A percentile compares a stretch with the other conserved stretches of the same genome.
Evolutionary conservation across 305 asterid species (phyloP).

Genomic region (Rubia tinctorum): DNA sequence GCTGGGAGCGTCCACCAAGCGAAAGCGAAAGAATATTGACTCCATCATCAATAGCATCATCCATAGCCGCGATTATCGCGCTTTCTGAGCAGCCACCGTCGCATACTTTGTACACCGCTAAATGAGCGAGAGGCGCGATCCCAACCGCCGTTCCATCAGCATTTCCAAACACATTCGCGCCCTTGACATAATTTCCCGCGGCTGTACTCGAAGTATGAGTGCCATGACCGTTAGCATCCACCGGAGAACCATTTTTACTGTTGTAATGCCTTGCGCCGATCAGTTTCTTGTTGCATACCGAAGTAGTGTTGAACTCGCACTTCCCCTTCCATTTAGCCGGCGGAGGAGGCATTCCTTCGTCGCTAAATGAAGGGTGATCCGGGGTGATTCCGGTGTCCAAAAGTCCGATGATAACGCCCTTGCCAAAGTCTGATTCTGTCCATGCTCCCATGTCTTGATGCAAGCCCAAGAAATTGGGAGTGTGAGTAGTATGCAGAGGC

Average conservation of each 20-base stretch:
- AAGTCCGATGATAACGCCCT: slow-evolving; percentile 47
- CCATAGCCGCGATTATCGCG: slow-evolving; percentile 40
- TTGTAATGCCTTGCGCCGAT: slow-evolving; percentile 48
- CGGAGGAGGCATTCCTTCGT: slow-evolving; percentile 53
- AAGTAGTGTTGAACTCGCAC: slow-evolving; percentile 34
- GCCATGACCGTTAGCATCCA: slow-evolving; percentile 48
- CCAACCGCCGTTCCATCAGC: slow-evolving; percentile 60
- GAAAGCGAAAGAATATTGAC: slow-evolving; percentile 53
- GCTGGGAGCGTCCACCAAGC: slow-evolving; percentile 13
- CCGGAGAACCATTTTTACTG: slow-evolving; percentile 16
- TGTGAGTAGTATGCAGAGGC: slow-evolving; percentile 46
- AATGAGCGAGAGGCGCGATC: slow-evolving; percentile 50
- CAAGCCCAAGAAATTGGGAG: slow-evolving; percentile 49
- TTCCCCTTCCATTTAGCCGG: slow-evolving; percentile 63
- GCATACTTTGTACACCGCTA: slow-evolving; percentile 52
- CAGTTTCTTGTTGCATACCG: slow-evolving; percentile 50
- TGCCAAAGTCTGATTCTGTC: slow-evolving; percentile 39
- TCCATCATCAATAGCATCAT: slow-evolving; percentile 50
- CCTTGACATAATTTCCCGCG: slow-evolving; percentile 48
- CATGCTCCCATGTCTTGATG: slow-evolving; percentile 38
- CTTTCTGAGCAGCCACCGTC: slow-evolving; percentile 24
- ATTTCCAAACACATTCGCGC: slow-evolving; percentile 39
- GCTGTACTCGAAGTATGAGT: slow-evolving; percentile 56
- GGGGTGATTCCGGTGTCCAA: slow-evolving; percentile 44
- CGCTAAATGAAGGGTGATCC: slow-evolving; percentile 53